Conservation (phyloP, 169 alveolate species). For the Cryptosporidium ryanae region DNA sequence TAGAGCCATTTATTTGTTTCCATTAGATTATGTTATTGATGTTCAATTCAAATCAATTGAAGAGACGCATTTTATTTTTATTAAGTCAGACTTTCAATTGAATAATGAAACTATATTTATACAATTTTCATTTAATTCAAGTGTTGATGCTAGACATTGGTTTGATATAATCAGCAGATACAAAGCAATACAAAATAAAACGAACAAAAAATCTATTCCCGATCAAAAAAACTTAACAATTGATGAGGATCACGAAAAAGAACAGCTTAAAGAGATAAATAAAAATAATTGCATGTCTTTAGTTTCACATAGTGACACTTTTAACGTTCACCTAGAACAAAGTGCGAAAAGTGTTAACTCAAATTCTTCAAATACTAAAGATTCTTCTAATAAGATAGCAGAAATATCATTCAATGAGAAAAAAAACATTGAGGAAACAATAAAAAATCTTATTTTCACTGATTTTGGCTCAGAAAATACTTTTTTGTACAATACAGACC, state of each 20-base stretch:
- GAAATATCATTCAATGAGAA: slow-evolving; percentile 17
- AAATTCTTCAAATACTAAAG: not conserved
- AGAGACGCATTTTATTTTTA: slow-evolving; percentile 29
- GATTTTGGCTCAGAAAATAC: not conserved
- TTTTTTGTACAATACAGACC: not conserved
- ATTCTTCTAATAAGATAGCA: too few species aligned
- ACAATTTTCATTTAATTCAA: slow-evolving; percentile 54
- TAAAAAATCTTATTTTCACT: slow-evolving; percentile 15
- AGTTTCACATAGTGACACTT: not conserved
- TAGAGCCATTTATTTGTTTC: slow-evolving; percentile 10
- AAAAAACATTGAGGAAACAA: slow-evolving; percentile 18
- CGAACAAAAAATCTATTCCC: not conserved
- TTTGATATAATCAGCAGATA: not conserved
- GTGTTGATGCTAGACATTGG: slow-evolving; percentile 30
- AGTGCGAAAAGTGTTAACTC: not conserved
- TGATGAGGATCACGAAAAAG: not conserved
- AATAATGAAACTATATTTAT: slow-evolving; percentile 50
- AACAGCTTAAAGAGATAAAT: not conserved
- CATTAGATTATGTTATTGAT: slow-evolving; percentile 44
- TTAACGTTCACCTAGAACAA: not conserved
- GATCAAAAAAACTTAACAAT: not conserved
- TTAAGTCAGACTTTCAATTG: slow-evolving; percentile 54
- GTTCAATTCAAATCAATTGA: slow-evolving; percentile 26
- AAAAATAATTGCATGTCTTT: not conserved
- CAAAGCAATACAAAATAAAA: not conserved